A percentile compares a stretch with the other conserved stretches of the same genome.
Evolutionary conservation across 73 alveolate genomes (phyloP).

Genomic region (Paramecium sonneborni): DNA sequence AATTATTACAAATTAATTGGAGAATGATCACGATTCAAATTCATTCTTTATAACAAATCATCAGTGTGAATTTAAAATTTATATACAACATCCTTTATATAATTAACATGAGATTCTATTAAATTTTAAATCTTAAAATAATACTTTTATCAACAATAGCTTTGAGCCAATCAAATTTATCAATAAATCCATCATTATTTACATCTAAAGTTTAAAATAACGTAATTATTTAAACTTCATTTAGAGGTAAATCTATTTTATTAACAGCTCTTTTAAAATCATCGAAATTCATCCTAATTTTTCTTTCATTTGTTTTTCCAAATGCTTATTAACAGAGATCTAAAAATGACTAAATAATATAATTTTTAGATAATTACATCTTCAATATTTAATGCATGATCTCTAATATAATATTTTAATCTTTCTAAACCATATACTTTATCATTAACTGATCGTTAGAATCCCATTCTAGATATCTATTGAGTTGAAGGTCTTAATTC

Average conservation of each 20-base stretch:
- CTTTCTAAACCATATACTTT: slow-evolving; percentile 51
- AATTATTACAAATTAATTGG: slow-evolving; percentile 44
- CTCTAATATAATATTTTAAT: slow-evolving; percentile 56
- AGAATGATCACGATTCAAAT: slow-evolving; percentile 51
- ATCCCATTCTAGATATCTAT: background rate
- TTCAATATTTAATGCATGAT: slow-evolving; percentile 56
- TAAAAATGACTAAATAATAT: slow-evolving; percentile 36
- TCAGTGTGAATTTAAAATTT: slow-evolving; percentile 64
- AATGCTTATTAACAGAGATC: slow-evolving; percentile 62
- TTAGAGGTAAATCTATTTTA: slow-evolving; percentile 55
- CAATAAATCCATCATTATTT: slow-evolving; percentile 70
- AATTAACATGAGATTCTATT: slow-evolving; percentile 62
- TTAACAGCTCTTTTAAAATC: slow-evolving; percentile 41
- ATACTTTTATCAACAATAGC: slow-evolving; percentile 58
- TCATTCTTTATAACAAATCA: slow-evolving; percentile 63
- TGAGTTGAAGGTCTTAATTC: slow-evolving; percentile 39
- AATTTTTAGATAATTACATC: background rate
- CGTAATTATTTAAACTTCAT: slow-evolving; percentile 55
- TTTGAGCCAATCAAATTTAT: slow-evolving; percentile 63
- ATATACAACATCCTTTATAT: slow-evolving; percentile 66
- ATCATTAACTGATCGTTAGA: slow-evolving; percentile 31
- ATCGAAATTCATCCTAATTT: slow-evolving; percentile 57
- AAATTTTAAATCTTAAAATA: background rate
- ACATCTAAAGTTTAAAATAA: slow-evolving; percentile 64
- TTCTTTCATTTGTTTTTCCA: slow-evolving; percentile 64